Percentiles rank a stretch among this genome's conserved stretches.
Evolutionary conservation across 345 rosid genomes (phyloP).

Genomic region (Corymbia maculata): DNA sequence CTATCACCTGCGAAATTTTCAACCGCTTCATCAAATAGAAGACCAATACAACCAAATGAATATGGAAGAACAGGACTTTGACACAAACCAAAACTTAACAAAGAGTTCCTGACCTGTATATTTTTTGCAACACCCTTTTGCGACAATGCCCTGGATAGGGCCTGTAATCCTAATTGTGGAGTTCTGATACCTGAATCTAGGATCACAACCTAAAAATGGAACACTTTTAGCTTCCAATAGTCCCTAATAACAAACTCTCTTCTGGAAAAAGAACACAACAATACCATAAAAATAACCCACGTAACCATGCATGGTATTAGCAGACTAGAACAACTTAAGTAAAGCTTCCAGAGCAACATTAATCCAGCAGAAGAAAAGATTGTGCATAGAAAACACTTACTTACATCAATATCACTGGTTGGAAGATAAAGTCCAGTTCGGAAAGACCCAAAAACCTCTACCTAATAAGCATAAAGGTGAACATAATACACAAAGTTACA

Average conservation of each 20-base stretch:
- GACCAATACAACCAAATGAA: neutral
- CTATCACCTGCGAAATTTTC: constrained; percentile 58
- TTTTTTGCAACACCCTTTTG: constrained; percentile 76
- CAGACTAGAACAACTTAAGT: neutral
- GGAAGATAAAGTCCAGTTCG: constrained; percentile 88
- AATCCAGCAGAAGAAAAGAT: neutral
- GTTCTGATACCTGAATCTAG: constrained; percentile 58
- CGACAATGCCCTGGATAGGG: constrained; percentile 76
- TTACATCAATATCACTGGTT: constrained; percentile 92
- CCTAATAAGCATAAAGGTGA: constrained; percentile 26
- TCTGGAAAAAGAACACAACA: neutral
- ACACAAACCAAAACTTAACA: neutral
- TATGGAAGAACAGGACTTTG: neutral
- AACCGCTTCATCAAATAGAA: neutral
- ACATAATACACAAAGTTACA: neutral
- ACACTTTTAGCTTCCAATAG: neutral
- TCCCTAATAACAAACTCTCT: neutral
- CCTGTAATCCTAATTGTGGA: constrained; percentile 70
- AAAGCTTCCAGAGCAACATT: neutral
- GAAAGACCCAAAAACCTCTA: constrained; percentile 85
- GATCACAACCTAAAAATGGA: constrained; percentile 61
- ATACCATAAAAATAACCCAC: neutral
- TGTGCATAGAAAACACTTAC: constrained; percentile 8
- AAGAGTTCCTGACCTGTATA: constrained; percentile 39
- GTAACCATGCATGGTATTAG: neutral